Evolutionary conservation across 768 basidiomycete species (phyloP), one percentile per base, ranked within the genome.

Genomic region (Rhodotorula taiwanensis): DNA sequence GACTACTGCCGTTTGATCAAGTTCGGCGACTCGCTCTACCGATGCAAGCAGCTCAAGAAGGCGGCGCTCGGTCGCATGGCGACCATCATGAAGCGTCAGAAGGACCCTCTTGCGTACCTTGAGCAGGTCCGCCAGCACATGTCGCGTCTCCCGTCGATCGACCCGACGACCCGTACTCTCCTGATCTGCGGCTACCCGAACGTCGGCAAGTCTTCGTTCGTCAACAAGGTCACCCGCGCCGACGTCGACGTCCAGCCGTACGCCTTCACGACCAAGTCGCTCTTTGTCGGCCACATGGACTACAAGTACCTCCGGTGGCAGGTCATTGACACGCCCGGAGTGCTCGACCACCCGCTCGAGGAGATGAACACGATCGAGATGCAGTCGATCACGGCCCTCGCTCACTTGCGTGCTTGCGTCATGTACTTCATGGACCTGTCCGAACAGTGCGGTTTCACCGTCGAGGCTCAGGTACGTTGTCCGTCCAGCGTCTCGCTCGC

Each of bases 311-410:
- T 99, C 71, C 85, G 95, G 65, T 99, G 95, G 95, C 95, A 99
- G 76, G 94, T 99, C 54, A 97, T 99, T 72, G 95, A 99, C 80
- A 99, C 95, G 44, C 95, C 95, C 3, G 95, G 95, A 62, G 86
- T 99, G 62, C 82, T 99, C 70, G 95, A 99, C 75, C 95, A 98
- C 76, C 93, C 94, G 4, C 81, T 98, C 36, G 94, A 99, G 77
- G 95, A 99, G 55, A 98, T 99, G 95, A 98, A 98, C 81, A 98
- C 93, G 63, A 99, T 99, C 72, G 95, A 99, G 79, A 99, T 98
- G 94, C 95, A 99, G 80, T 93, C 89, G 72, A 95, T 95, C 75
- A 98, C 94, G 42, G 95, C 95, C 20, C 80, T 99, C 66, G 95
- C 95, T 11, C 95, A 99, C 78, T 79, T 99, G 49, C 90, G 95